These are phyloP conservation scores for Avena atlantica DNA, from an alignment of 176 grass and related monocot species.

Conservation along the genomic window DNA sequence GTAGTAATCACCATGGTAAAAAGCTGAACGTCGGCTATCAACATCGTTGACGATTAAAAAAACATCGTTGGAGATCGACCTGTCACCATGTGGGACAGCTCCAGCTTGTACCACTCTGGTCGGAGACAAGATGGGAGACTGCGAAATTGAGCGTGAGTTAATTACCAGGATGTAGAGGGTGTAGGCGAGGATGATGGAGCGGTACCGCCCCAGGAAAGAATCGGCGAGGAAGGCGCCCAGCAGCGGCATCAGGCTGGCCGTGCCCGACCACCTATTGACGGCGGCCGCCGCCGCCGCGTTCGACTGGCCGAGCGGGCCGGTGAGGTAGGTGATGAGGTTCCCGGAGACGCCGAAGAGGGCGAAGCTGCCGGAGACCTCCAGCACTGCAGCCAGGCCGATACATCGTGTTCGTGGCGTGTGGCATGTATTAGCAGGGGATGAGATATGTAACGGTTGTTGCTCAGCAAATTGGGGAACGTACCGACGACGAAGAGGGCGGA, in stretches of 20 bases:
- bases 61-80: too few species aligned
- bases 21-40: too few species aligned
- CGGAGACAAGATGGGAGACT: too few species aligned
- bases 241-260: conserved; percentile 52
- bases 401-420: too few species aligned
- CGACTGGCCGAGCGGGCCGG: conserved; percentile 56
- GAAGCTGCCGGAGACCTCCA: conserved; percentile 64
- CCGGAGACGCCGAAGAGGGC: conserved; percentile 62
- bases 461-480: neutral
- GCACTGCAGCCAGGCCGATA: neutral
- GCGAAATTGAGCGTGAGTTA: too few species aligned
- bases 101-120: too few species aligned
- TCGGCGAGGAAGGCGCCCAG: conserved; percentile 74
- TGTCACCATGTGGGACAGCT: too few species aligned
- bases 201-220: conserved; percentile 61
- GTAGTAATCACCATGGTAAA: too few species aligned
- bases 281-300: conserved; percentile 66
- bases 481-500: neutral
- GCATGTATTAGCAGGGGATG: too few species aligned
- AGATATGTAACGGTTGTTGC: neutral
- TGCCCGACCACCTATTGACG: conserved; percentile 60
- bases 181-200: conserved; percentile 55
- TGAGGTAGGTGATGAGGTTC: conserved; percentile 76
- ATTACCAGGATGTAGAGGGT: conserved; percentile 58
- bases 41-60: too few species aligned